Percentiles rank a stretch among this genome's conserved stretches.
phyloP scores from a whole-genome alignment of 2,329 filamentous ascomycete species.

The Lachnellula occidentalis region DNA sequence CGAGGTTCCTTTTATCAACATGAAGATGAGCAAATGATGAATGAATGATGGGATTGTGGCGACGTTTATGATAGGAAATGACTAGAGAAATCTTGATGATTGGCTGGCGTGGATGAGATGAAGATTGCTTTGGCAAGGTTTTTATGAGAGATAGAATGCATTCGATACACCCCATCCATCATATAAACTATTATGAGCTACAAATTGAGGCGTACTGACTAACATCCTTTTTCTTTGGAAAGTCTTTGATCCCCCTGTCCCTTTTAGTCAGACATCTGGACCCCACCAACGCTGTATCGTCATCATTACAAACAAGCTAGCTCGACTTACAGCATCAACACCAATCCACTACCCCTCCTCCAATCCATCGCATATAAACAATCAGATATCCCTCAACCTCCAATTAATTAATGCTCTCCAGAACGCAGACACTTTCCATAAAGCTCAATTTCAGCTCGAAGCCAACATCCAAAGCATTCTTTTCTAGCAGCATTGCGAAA shows the following conservation, averaged over 20 bases:
- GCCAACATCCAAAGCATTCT: background rate
- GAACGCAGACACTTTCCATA: conserved; percentile 1
- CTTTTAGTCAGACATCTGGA: conserved; percentile 3
- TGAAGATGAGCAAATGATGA: conserved; percentile 46
- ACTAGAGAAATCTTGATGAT: conserved; percentile 8
- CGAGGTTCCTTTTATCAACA: conserved; percentile 93
- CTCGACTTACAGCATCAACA: conserved; percentile 5
- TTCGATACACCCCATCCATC: background rate
- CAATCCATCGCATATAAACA: background rate
- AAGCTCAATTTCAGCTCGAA: conserved; percentile 3
- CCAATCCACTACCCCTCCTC: conserved; percentile 5
- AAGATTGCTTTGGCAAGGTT: background rate
- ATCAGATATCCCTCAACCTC: background rate
- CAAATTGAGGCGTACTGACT: background rate
- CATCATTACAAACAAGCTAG: conserved; percentile 20
- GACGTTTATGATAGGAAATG: conserved; percentile 12
- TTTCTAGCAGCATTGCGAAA: background rate
- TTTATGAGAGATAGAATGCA: conserved; percentile 2
- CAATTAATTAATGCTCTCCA: conserved; percentile 11
- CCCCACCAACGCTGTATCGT: conserved; percentile 7
- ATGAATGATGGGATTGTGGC: conserved; percentile 6
- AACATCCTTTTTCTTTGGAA: background rate
- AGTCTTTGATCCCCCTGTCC: background rate
- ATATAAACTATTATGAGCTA: background rate
- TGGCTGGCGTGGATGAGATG: background rate